Base-by-base conservation (phyloP, 306 rosid species). In the Corylus avellana region DNA sequence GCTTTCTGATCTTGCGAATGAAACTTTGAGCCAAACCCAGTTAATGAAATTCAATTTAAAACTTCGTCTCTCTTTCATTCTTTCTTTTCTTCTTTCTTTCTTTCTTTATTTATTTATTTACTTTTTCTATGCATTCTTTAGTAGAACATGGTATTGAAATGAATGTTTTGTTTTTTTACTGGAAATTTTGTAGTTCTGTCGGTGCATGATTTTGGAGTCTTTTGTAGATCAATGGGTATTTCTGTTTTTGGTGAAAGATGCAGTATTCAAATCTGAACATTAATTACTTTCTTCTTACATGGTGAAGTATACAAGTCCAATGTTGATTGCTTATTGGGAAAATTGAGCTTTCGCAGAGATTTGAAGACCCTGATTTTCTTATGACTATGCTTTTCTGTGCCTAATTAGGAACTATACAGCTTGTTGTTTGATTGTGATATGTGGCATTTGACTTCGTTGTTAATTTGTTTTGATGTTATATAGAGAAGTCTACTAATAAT, bases 311-410 rank as follows among this genome's bases (percentile, higher is more conserved):
- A 35, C 53, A 18, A 32, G 27, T 44, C 49, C 17, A 12, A 29
- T 49, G 35, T 68, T 46, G 29, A 50, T 79, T 67, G 62, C 48
- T 74, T 55, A n/a, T 22, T 37, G 1, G 29, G 44, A 62, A 75
- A 75, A 46, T 22, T 47, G 32, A 47, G 77, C 50, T 73, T 46
- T 10, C 27, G 54, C 20, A 39, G 70, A 64, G 16, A 42, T 56
- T 74, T 53, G 55, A 54, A 42, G 72, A 51, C 55, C 70, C 50
- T 72, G 68, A 74, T 59, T 56, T 48, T 56, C 13, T 48, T 73
- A 61, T 13, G 58, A 32, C 78, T 68, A 32, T 37, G 51, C 20
- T 73, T 59, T 16, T 64, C 70, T 64, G 22, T 6, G 70, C 56
- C 44, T 39, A 69, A 78, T 39, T 68, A 20, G 50, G 56, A 78